phyloP scores from a whole-genome alignment of 176 grass and related monocot species.

The Thinopyrum elongatum region DNA sequence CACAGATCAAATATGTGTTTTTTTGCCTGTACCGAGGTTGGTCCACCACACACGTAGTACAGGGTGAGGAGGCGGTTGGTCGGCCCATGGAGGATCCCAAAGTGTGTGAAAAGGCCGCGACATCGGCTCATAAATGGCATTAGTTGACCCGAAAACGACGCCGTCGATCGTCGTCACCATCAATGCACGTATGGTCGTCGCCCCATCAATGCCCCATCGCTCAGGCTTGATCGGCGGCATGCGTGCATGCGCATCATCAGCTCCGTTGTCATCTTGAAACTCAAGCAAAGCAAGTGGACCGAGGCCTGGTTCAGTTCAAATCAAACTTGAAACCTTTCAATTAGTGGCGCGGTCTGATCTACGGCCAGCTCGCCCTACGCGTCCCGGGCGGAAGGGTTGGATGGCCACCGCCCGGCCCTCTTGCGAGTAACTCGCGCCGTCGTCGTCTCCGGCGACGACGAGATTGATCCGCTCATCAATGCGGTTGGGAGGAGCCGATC shows the following conservation, averaged over 20 bases:
- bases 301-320: not conserved
- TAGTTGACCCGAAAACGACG: conserved; percentile 3
- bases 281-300: not conserved
- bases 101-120: not conserved
- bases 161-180: not conserved
- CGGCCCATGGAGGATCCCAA: not conserved
- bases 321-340: too few species aligned
- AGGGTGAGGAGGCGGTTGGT: not conserved
- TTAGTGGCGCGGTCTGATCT: too few species aligned
- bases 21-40: too few species aligned
- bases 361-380: too few species aligned
- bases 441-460: not conserved
- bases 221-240: not conserved
- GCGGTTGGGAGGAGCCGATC: not conserved
- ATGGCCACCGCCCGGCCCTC: too few species aligned
- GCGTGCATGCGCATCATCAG: not conserved
- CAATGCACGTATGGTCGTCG: not conserved
- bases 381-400: too few species aligned
- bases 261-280: not conserved
- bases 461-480: conserved; percentile 1
- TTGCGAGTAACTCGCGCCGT: not conserved
- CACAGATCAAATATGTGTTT: too few species aligned
- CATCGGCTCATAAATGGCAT: not conserved
- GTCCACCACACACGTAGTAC: too few species aligned
- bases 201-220: not conserved